Conservation (phyloP, 2,329 filamentous ascomycete species). For the Botryotinia narcissicola region DNA sequence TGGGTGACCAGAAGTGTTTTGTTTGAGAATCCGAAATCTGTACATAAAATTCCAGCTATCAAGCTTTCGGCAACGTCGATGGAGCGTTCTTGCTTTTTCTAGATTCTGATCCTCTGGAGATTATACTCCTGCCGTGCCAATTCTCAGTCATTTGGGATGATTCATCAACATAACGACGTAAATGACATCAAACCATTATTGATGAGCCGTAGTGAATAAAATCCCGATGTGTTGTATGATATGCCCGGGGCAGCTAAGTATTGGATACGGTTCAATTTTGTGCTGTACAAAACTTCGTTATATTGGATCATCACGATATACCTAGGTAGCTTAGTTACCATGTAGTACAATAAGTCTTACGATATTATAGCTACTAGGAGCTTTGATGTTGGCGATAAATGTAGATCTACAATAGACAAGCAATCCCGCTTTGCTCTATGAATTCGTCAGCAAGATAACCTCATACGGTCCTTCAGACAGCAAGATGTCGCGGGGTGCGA, state of each 20-base stretch:
- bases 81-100: neutral
- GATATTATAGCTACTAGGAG: neutral
- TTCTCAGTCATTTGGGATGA: too few species aligned
- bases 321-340: neutral
- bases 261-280: neutral
- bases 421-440: neutral
- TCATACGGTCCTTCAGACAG: neutral
- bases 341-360: neutral
- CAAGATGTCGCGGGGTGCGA: neutral
- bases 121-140: neutral
- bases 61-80: neutral
- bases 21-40: neutral
- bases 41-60: neutral
- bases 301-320: neutral
- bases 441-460: neutral
- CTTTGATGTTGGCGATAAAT: neutral
- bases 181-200: neutral
- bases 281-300: neutral
- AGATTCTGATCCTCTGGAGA: neutral
- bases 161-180: too few species aligned
- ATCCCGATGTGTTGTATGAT: neutral
- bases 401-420: neutral
- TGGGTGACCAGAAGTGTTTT: neutral
- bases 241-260: rapidly evolving
- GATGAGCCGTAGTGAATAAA: neutral